Base-by-base conservation (phyloP, 1,284 basidiomycete species). In the Melampsora americana region DNA sequence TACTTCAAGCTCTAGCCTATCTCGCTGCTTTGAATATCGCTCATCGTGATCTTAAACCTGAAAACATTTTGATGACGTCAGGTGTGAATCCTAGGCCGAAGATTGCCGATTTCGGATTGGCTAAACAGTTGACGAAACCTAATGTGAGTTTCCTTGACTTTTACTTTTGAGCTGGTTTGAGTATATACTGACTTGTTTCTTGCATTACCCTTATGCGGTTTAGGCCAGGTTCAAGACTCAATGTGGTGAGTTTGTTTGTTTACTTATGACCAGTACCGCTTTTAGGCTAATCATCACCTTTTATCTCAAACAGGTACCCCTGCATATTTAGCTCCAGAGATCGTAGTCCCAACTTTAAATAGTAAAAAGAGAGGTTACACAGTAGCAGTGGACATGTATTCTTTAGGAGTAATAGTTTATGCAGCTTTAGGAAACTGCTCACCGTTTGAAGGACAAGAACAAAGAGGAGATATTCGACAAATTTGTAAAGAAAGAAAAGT, bases 1-100 rank as follows among this genome's bases (percentile, higher is more conserved):
- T 62, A 28, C 32, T 26, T 1, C 61, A 62, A 30, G 61, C 61
- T 6, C 11, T 62, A 6, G 18, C 23, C 2, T 62, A 62, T 35
- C 23, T 62, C 11, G 61, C 23, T 35, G 20, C 23, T 32, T 20
- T 62, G 23, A 35, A 35, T 28, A 62, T 62, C 16, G 61, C 61
- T 62, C 60, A 62, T 62, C 20, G 60, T 2, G 60, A 62, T 62
- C 28, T 62, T 5, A 62, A 62, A 62, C 61, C 61, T 11, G 30
- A 35, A 28, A 62, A 62, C 16, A 62, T 62, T 18, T 35, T 62
- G 32, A 62, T 62, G 23, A 62, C 61, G 4, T 62, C 61, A 1
- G 61, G 61, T 30, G 20, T 7, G 2, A 26, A 62, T 62, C 61
- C 61, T 1, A 28, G 18, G 18, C 26, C 61, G 26, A 62, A 62